Evolutionary conservation across 225 moss, liverwort and hornwort genomes (phyloP).

Genomic region (Takakia lepidozioides): DNA sequence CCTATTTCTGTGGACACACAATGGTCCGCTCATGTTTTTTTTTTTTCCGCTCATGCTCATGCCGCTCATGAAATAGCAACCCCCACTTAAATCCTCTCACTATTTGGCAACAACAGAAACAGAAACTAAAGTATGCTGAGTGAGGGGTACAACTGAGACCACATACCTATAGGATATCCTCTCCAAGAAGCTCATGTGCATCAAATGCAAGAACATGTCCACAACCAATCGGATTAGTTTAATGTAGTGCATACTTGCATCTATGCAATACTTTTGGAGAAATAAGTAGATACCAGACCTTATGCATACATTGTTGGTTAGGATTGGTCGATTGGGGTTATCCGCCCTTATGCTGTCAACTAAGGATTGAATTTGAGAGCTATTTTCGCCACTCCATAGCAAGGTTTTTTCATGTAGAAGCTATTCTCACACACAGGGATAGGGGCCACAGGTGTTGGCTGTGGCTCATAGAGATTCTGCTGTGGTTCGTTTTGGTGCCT

Average conservation of each 20-base stretch:
- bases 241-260: too few species aligned
- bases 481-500: constrained; percentile 41
- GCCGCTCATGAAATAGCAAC: too few species aligned
- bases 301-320: constrained; percentile 34
- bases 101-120: too few species aligned
- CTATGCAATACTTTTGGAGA: too few species aligned
- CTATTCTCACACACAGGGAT: constrained; percentile 73
- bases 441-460: constrained; percentile 20
- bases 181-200: too few species aligned
- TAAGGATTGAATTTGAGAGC: constrained; percentile 24
- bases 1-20: too few species aligned
- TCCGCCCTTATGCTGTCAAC: constrained; percentile 36
- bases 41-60: too few species aligned
- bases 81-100: too few species aligned
- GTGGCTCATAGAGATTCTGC: constrained; percentile 62
- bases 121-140: too few species aligned
- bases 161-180: too few species aligned
- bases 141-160: too few species aligned
- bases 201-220: constrained; percentile 51
- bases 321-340: constrained; percentile 66
- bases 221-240: not conserved
- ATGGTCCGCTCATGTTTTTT: too few species aligned
- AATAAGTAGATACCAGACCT: not conserved
- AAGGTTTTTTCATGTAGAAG: constrained; percentile 49
- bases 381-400: constrained; percentile 53